phyloP scores from a whole-genome alignment of 2,329 filamentous ascomycete species.

The Tolypocladium cylindrosporum region DNA sequence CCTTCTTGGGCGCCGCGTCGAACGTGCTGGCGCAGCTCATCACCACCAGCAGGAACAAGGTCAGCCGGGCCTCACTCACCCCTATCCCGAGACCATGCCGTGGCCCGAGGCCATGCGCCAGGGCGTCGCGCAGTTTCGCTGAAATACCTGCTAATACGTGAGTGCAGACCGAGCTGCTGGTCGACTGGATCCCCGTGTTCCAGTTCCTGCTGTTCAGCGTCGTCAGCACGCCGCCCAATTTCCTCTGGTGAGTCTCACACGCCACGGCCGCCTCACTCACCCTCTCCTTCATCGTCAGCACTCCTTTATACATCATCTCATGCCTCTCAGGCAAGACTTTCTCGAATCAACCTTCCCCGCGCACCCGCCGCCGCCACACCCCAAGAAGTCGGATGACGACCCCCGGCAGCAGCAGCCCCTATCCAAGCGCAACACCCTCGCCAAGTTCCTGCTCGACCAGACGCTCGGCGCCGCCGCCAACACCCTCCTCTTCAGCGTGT shows the following conservation, averaged over 20 bases:
- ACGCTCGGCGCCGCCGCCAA: slow-evolving; percentile 56
- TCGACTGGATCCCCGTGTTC: slow-evolving; percentile 59
- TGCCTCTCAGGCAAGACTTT: slow-evolving; percentile 54
- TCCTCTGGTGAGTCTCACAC: slow-evolving; percentile 55
- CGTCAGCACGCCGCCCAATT: slow-evolving; percentile 71
- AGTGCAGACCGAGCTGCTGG: slow-evolving; percentile 13
- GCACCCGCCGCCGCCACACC: slow-evolving; percentile 32
- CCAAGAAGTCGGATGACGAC: slow-evolving; percentile 13
- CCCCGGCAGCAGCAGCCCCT: slow-evolving; percentile 21
- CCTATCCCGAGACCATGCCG: not conserved
- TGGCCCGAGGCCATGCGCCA: not conserved
- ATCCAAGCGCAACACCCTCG: slow-evolving; percentile 52
- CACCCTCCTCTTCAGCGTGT: slow-evolving; percentile 52
- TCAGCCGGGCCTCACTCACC: slow-evolving; percentile 27
- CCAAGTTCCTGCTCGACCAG: slow-evolving; percentile 62
- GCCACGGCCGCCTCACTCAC: too few species aligned
- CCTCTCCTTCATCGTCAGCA: not conserved
- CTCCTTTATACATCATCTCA: slow-evolving; percentile 3
- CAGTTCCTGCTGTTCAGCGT: slow-evolving; percentile 70
- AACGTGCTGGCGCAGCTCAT: slow-evolving; percentile 67
- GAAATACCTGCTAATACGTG: not conserved
- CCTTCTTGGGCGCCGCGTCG: slow-evolving; percentile 54
- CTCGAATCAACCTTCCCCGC: slow-evolving; percentile 69
- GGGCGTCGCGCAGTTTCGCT: not conserved
- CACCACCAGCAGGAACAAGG: slow-evolving; percentile 48